phyloP scores from a whole-genome alignment of 805 yeast genomes.

The Candida peoriensis region DNA sequence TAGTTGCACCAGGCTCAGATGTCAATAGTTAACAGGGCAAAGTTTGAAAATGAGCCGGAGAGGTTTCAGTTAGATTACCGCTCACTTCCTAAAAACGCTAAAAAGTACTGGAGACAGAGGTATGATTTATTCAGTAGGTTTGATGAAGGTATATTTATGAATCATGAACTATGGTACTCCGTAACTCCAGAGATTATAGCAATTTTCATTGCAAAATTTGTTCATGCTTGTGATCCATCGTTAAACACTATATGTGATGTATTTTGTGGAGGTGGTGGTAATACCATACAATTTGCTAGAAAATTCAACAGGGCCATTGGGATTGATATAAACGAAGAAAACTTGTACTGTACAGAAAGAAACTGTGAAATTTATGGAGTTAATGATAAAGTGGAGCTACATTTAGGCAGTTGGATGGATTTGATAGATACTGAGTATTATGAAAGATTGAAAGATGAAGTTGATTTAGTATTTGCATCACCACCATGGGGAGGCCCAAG shows the following conservation, averaged over 20 bases:
- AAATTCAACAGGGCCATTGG: conserved; percentile 54
- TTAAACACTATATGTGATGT: conserved; percentile 53
- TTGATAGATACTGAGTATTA: conserved; percentile 14
- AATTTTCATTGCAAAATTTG: conserved; percentile 47
- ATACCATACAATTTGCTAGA: conserved; percentile 68
- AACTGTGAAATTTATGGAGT: conserved; percentile 65
- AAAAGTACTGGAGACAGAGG: conserved; percentile 53
- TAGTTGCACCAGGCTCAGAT: neutral
- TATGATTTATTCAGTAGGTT: conserved; percentile 53
- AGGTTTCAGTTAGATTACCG: conserved; percentile 3
- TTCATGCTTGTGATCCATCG: conserved; percentile 46
- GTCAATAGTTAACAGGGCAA: neutral
- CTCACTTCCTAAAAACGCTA: conserved; percentile 16
- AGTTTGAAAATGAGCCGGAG: neutral
- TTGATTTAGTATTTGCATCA: conserved; percentile 62
- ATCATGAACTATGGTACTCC: conserved; percentile 76
- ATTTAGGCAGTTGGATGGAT: conserved; percentile 42
- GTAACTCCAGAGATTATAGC: conserved; percentile 84
- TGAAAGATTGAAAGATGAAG: conserved; percentile 11
- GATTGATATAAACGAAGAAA: conserved; percentile 54
- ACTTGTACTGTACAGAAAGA: conserved; percentile 59
- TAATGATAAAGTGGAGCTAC: conserved; percentile 42
- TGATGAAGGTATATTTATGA: conserved; percentile 66
- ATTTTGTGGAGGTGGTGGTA: conserved; percentile 89
- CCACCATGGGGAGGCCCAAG: conserved; percentile 89